These are phyloP conservation scores for Hypocrella siamensis DNA, from an alignment of 2,329 filamentous ascomycete species.

Conservation along the genomic window DNA sequence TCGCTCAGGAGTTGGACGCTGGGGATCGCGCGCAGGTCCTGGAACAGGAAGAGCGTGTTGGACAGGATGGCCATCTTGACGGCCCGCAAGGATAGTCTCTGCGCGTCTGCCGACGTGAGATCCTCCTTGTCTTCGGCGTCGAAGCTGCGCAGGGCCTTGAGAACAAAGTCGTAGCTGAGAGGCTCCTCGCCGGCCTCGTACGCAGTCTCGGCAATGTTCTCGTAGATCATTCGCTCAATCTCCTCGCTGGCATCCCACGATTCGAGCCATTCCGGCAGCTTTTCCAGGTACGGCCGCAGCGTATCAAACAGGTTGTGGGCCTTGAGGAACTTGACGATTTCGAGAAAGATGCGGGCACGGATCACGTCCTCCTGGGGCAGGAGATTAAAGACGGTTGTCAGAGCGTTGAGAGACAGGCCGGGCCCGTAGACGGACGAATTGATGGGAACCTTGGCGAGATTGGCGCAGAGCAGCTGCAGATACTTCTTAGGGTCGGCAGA, in stretches of 20 bases:
- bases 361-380: constrained; percentile 60
- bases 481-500: constrained; percentile 73
- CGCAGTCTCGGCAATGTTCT: constrained; percentile 69
- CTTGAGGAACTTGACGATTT: constrained; percentile 74
- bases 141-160: constrained; percentile 46
- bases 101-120: constrained; percentile 41
- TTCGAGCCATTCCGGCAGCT: constrained; percentile 66
- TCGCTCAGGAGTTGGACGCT: constrained; percentile 76
- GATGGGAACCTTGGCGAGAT: constrained; percentile 74
- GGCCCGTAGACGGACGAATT: constrained; percentile 75
- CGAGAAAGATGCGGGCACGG: constrained; percentile 80
- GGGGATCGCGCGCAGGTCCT: constrained; percentile 67
- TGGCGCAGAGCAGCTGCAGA: constrained; percentile 75
- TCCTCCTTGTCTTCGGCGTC: constrained; percentile 39
- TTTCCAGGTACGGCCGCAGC: constrained; percentile 68
- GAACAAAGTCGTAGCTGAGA: constrained; percentile 50
- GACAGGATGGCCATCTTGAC: constrained; percentile 37
- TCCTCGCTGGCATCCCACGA: constrained; percentile 73
- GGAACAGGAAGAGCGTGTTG: constrained; percentile 50
- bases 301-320: constrained; percentile 63
- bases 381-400: constrained; percentile 95
- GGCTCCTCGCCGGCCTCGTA: constrained; percentile 60
- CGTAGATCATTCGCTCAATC: constrained; percentile 70
- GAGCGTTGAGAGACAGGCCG: constrained; percentile 72
- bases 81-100: constrained; percentile 42